Conservation (phyloP, 768 basidiomycete genomes). For the Hebeloma cylindrosporum region DNA sequence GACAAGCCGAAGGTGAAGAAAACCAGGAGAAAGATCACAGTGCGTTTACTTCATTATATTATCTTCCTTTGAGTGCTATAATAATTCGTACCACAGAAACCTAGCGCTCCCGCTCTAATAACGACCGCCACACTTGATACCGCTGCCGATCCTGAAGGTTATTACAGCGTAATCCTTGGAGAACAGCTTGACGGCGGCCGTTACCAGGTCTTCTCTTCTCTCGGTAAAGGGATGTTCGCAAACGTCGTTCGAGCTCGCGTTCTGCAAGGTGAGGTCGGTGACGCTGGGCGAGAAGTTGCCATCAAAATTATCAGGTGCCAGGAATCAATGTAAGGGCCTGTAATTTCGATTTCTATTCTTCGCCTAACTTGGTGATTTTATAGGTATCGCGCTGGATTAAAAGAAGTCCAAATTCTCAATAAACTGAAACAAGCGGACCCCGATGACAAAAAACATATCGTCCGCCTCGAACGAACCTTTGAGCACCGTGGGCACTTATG, state of each 20-base stretch:
- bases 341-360: neutral
- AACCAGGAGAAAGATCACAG: slow-evolving; percentile 50
- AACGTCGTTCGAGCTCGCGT: slow-evolving; percentile 91
- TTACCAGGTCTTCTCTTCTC: slow-evolving; percentile 90
- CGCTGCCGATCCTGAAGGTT: slow-evolving; percentile 92
- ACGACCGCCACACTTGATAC: slow-evolving; percentile 77
- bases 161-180: slow-evolving; percentile 91
- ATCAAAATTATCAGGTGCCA: slow-evolving; percentile 97
- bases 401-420: slow-evolving; percentile 87
- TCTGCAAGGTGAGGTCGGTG: slow-evolving; percentile 60
- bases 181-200: slow-evolving; percentile 90
- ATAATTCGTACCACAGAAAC: slow-evolving; percentile 34
- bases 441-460: slow-evolving; percentile 95
- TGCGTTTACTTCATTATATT: slow-evolving; percentile 30
- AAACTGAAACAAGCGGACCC: slow-evolving; percentile 88
- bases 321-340: slow-evolving; percentile 83
- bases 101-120: slow-evolving; percentile 60
- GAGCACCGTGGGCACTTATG: slow-evolving; percentile 97
- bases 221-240: slow-evolving; percentile 99
- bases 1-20: slow-evolving; percentile 58
- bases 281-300: slow-evolving; percentile 73
- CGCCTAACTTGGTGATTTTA: slow-evolving; percentile 3
- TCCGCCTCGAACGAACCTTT: slow-evolving; percentile 91
- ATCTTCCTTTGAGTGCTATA: neutral
- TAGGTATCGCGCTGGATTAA: slow-evolving; percentile 94